Conservation (phyloP, 2,329 filamentous ascomycete species). For the Diaporthe destruens region DNA sequence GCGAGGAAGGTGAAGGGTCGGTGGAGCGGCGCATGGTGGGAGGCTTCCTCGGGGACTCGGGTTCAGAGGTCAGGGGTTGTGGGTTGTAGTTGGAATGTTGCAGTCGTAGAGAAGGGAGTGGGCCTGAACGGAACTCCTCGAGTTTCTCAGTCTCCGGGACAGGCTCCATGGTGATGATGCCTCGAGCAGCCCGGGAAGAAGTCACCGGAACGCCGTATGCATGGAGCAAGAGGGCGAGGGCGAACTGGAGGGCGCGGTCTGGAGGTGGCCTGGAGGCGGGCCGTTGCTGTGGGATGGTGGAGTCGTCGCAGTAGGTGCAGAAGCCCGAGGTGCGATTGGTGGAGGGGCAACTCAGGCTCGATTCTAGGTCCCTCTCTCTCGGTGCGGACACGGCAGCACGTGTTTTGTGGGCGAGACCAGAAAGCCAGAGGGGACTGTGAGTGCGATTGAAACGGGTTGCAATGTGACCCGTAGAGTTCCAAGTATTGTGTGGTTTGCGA, state of each 20-base stretch:
- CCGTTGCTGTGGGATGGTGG: slow-evolving; percentile 14
- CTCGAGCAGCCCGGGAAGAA: slow-evolving; percentile 29
- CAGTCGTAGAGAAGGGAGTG: slow-evolving; percentile 66
- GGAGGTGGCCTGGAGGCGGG: slow-evolving; percentile 17
- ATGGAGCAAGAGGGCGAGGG: slow-evolving; percentile 1
- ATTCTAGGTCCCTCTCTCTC: neutral
- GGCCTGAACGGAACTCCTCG: slow-evolving; percentile 73
- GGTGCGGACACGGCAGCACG: slow-evolving; percentile 23
- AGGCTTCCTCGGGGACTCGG: slow-evolving; percentile 63
- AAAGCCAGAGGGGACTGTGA: neutral
- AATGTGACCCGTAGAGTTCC: slow-evolving; percentile 4
- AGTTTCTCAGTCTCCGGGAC: slow-evolving; percentile 77
- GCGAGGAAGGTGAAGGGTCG: slow-evolving; percentile 67
- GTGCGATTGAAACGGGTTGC: slow-evolving; percentile 16
- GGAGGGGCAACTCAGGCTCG: slow-evolving; percentile 22
- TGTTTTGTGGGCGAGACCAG: slow-evolving; percentile 17
- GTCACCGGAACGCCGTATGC: slow-evolving; percentile 31
- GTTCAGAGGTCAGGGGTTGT: slow-evolving; percentile 52
- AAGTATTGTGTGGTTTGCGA: neutral
- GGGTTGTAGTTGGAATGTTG: slow-evolving; percentile 53
- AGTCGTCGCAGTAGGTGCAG: slow-evolving; percentile 29
- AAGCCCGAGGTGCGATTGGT: slow-evolving; percentile 23
- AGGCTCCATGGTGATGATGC: slow-evolving; percentile 67
- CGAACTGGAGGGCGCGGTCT: slow-evolving; percentile 4
- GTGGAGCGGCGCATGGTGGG: slow-evolving; percentile 68